phyloP scores from a whole-genome alignment of 768 basidiomycete species.

The Mycena haematopus region DNA sequence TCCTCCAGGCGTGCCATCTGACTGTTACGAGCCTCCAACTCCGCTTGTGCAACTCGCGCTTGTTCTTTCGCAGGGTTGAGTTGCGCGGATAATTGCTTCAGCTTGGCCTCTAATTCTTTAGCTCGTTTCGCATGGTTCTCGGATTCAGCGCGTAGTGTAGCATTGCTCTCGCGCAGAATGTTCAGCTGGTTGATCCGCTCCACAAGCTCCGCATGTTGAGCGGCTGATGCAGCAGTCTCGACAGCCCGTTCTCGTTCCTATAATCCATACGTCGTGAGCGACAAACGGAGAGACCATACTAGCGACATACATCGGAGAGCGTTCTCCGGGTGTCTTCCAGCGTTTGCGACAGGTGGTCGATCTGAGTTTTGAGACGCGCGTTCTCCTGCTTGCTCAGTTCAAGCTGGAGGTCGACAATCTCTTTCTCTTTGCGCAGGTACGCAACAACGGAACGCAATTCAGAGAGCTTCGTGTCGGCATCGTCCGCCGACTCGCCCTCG shows the following conservation, averaged over 20 bases:
- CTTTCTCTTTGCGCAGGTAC: slow-evolving; percentile 89
- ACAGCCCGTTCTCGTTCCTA: slow-evolving; percentile 86
- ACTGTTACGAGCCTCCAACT: slow-evolving; percentile 70
- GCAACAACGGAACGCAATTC: slow-evolving; percentile 81
- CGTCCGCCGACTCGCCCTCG: slow-evolving; percentile 54
- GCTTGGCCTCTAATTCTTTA: slow-evolving; percentile 67
- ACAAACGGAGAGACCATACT: background rate
- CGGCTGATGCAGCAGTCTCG: slow-evolving; percentile 70
- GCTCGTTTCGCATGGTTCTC: slow-evolving; percentile 74
- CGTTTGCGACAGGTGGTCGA: slow-evolving; percentile 72
- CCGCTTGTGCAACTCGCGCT: slow-evolving; percentile 68
- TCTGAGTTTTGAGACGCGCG: slow-evolving; percentile 72
- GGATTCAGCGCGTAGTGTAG: slow-evolving; percentile 79
- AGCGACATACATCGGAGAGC: slow-evolving; percentile 66
- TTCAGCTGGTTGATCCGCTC: slow-evolving; percentile 89
- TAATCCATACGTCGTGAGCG: slow-evolving; percentile 7
- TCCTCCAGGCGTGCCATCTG: slow-evolving; percentile 76
- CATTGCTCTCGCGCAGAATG: slow-evolving; percentile 87
- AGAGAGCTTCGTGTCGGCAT: slow-evolving; percentile 67
- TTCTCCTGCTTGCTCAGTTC: slow-evolving; percentile 82
- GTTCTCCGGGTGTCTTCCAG: slow-evolving; percentile 74
- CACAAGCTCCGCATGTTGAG: slow-evolving; percentile 84
- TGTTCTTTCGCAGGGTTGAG: slow-evolving; percentile 81
- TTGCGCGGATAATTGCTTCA: slow-evolving; percentile 62
- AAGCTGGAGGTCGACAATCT: slow-evolving; percentile 87